A percentile compares a stretch with the other conserved stretches of the same genome.
These are phyloP conservation scores for Ambrosia trifida DNA, from an alignment of 129 eudicot species.

Conservation along the genomic window DNA sequence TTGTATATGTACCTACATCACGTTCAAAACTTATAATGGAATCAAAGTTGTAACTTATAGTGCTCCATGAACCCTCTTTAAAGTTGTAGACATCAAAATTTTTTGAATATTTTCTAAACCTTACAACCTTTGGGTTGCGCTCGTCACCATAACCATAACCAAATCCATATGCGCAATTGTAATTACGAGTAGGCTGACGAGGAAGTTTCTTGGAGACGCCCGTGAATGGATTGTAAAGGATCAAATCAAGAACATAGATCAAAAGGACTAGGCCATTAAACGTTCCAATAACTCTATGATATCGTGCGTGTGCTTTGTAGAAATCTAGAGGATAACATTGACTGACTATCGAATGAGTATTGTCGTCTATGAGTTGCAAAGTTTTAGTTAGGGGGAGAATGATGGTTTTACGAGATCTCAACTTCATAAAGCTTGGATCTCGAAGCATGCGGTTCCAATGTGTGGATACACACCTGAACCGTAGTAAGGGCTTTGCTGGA, in stretches of 20 bases:
- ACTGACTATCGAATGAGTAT: not conserved
- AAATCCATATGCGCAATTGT: not conserved
- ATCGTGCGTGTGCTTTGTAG: no score
- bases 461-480: not conserved
- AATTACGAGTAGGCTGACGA: no score
- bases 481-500: not conserved
- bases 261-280: constrained; percentile 14
- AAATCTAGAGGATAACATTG: no score
- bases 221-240: constrained; percentile 10
- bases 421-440: not conserved
- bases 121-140: constrained; percentile 3
- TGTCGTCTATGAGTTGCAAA: not conserved
- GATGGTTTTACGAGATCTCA: not conserved
- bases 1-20: not conserved
- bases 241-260: not conserved
- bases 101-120: not conserved
- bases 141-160: constrained; percentile 14
- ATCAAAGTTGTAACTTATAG: not conserved
- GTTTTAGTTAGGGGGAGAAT: not conserved
- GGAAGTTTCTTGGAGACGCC: not conserved
- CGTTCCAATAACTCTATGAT: not conserved
- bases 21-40: not conserved
- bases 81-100: not conserved
- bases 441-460: not conserved
- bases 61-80: constrained; percentile 2